These are phyloP conservation scores for Ochromonas danica DNA, from an alignment of 108 stramenopile species.

Conservation along the genomic window DNA sequence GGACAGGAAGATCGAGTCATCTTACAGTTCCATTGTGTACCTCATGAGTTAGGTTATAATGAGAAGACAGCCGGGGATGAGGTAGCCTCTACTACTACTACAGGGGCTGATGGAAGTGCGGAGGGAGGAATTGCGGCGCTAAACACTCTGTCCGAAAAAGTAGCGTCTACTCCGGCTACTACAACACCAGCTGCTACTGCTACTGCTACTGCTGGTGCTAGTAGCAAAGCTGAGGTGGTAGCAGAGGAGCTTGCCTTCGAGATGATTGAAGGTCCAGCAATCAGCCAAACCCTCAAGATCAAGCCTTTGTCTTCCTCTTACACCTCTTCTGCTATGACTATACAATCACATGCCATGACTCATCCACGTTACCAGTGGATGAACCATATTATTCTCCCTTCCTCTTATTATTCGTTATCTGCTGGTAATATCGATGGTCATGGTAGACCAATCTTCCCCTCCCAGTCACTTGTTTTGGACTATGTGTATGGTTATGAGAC, in stretches of 20 bases:
- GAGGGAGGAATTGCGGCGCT: too few species aligned
- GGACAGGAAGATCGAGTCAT: background rate
- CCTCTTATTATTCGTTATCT: too few species aligned
- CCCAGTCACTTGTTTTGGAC: background rate
- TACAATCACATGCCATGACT: too few species aligned
- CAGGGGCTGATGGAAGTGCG: too few species aligned
- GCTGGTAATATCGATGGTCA: too few species aligned
- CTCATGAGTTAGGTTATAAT: background rate
- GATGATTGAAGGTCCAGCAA: too few species aligned
- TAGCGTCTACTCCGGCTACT: background rate
- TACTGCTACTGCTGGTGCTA: background rate
- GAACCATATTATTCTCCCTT: background rate
- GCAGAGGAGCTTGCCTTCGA: too few species aligned
- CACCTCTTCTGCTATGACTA: background rate
- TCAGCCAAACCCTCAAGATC: background rate
- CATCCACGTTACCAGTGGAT: too few species aligned
- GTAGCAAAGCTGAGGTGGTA: too few species aligned
- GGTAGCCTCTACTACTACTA: background rate
- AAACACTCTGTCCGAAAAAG: too few species aligned
- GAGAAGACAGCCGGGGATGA: background rate
- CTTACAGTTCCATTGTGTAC: background rate
- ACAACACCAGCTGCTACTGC: background rate
- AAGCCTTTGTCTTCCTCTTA: background rate
- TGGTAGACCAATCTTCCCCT: background rate
- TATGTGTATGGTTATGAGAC: background rate